Percentiles rank a stretch among this genome's conserved stretches.
phyloP scores from a whole-genome alignment of 441 rosid species.

The Gossypium davidsonii region DNA sequence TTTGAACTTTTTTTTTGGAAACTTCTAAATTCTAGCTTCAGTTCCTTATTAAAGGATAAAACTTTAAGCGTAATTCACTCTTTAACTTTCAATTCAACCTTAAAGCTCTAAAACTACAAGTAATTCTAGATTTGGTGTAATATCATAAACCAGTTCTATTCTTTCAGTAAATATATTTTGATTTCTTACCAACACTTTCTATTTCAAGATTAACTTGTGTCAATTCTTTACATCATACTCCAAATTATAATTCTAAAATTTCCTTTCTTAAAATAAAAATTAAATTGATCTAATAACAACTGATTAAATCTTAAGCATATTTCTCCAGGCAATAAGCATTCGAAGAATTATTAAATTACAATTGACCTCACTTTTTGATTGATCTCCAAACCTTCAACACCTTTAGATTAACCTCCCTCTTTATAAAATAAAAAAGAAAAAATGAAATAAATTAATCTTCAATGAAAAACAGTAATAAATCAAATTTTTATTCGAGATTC shows the following conservation, averaged over 20 bases:
- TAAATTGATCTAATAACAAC: not conserved
- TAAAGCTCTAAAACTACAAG: not conserved
- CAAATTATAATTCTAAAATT: not conserved
- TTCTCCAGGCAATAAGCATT: not conserved
- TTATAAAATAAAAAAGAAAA: conserved; percentile 34
- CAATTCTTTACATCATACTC: not conserved
- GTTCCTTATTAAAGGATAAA: not conserved
- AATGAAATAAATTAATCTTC: not conserved
- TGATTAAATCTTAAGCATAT: not conserved
- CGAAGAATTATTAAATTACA: not conserved
- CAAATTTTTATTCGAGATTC: conserved; percentile 3
- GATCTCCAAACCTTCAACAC: conserved; percentile 90
- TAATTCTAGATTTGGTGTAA: not conserved
- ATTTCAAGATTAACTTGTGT: not conserved
- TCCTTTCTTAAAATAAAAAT: not conserved
- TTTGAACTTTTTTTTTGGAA: not conserved
- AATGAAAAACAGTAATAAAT: not conserved
- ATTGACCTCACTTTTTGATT: conserved; percentile 69
- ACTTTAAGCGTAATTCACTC: not conserved
- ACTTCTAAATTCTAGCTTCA: not conserved
- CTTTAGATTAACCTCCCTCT: conserved; percentile 95
- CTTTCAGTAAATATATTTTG: not conserved
- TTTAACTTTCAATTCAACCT: not conserved
- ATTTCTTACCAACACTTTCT: not conserved
- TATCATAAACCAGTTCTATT: not conserved